Evolutionary conservation across 2,329 filamentous ascomycete genomes (phyloP).

Genomic region (Penicillium rolfsii): DNA sequence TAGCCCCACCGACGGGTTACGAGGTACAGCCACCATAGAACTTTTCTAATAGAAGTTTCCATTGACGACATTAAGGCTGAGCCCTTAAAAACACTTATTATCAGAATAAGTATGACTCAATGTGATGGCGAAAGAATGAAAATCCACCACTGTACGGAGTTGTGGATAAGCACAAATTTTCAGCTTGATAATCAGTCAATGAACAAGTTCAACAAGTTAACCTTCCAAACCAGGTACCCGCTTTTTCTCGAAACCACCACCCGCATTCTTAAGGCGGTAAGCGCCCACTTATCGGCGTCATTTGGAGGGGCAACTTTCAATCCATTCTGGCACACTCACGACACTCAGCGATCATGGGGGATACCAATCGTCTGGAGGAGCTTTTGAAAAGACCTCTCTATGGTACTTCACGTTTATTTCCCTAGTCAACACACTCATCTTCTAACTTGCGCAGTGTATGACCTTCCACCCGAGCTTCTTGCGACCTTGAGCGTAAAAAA

Average conservation of each 20-base stretch:
- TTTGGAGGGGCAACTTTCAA: slow-evolving; percentile 22
- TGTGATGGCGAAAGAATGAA: neutral
- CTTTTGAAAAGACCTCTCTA: slow-evolving; percentile 56
- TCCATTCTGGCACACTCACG: slow-evolving; percentile 10
- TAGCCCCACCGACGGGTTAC: neutral
- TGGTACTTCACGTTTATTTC: slow-evolving; percentile 37
- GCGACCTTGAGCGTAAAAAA: slow-evolving; percentile 65
- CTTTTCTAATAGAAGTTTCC: no score
- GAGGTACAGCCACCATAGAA: neutral
- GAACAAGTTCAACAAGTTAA: no score
- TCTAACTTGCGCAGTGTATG: slow-evolving; percentile 66
- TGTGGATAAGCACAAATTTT: neutral
- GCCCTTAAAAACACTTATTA: neutral
- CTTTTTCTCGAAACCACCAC: neutral
- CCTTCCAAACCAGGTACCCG: no score
- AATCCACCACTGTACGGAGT: neutral
- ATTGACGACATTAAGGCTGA: neutral
- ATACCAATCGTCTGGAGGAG: slow-evolving; percentile 36
- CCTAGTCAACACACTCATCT: neutral
- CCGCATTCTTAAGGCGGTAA: slow-evolving; percentile 24
- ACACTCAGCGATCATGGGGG: slow-evolving; percentile 26
- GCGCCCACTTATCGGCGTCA: slow-evolving; percentile 22
- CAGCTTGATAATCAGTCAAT: no score
- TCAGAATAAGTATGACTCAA: slow-evolving; percentile 3
- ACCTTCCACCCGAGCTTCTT: slow-evolving; percentile 76